A percentile compares a stretch with the other conserved stretches of the same genome.
phyloP scores from a whole-genome alignment of 331 rosid species.

The Pyracantha coccinea region DNA sequence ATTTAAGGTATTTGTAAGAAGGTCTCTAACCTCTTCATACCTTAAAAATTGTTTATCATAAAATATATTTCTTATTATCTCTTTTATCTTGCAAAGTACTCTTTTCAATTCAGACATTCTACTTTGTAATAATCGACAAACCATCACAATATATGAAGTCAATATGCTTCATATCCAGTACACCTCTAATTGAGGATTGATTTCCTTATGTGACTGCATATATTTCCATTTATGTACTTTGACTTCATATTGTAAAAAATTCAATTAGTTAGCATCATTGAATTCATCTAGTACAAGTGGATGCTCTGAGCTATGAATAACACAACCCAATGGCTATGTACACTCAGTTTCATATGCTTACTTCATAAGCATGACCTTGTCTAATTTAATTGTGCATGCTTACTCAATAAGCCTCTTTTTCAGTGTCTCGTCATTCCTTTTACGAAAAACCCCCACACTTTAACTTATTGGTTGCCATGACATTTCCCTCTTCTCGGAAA shows the following conservation, averaged over 20 bases:
- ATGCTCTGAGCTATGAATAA: not conserved
- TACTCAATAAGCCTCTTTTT: not conserved
- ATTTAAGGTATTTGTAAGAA: too few relatives aligned
- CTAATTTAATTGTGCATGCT: not conserved
- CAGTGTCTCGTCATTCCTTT: not conserved
- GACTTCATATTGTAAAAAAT: not conserved
- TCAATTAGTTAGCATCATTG: not conserved
- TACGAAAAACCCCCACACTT: not conserved
- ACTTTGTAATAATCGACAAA: too few relatives aligned
- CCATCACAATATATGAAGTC: too few relatives aligned
- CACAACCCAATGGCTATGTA: not conserved
- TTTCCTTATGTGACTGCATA: too few relatives aligned
- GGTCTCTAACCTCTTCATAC: too few relatives aligned
- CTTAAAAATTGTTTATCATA: too few relatives aligned
- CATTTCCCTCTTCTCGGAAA: not conserved
- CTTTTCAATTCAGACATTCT: too few relatives aligned
- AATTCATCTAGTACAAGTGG: not conserved
- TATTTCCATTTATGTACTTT: too few relatives aligned
- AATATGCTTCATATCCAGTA: too few relatives aligned
- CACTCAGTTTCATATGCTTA: not conserved
- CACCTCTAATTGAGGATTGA: too few relatives aligned
- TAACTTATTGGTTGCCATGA: not conserved
- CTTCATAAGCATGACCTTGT: not conserved
- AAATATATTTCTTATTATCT: too few relatives aligned
- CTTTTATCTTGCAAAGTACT: too few relatives aligned